Evolutionary conservation across 495 filamentous ascomycete genomes (phyloP).

Genomic region (Penicillium verhagenii): DNA sequence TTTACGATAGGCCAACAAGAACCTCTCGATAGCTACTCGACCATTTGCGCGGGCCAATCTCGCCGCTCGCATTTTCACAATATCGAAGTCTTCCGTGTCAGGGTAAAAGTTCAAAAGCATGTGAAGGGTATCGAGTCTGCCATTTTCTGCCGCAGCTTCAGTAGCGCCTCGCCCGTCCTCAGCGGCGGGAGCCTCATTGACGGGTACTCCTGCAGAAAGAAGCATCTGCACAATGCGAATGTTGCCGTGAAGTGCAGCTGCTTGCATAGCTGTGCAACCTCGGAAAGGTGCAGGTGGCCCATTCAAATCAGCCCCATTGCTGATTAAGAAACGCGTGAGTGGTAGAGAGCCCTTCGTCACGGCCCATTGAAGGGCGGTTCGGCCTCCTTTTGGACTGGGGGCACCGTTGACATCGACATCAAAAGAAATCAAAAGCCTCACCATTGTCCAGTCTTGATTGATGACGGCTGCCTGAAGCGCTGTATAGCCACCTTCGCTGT

Average conservation of each 20-base stretch:
- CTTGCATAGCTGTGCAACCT: not conserved
- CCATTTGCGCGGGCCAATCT: not conserved
- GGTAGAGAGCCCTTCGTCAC: not conserved
- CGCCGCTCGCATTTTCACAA: not conserved
- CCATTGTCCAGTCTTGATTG: not conserved
- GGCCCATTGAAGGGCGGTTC: not conserved
- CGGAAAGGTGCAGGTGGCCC: not conserved
- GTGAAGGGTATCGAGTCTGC: not conserved
- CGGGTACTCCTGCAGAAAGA: not conserved
- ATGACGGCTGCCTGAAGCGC: not conserved
- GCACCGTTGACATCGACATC: not conserved
- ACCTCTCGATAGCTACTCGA: not conserved
- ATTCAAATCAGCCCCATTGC: not conserved
- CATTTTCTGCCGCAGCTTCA: not conserved
- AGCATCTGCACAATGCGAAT: not conserved
- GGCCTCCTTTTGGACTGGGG: not conserved
- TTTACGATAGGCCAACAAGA: not conserved
- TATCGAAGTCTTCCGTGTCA: not conserved
- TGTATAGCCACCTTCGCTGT: not conserved
- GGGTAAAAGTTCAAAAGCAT: not conserved
- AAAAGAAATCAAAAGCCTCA: not conserved
- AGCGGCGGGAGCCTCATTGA: not conserved
- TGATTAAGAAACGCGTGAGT: not conserved
- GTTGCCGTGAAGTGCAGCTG: not conserved
- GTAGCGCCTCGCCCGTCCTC: not conserved